These are phyloP conservation scores for Moringa oleifera DNA, from an alignment of 345 rosid species.

Conservation along the genomic window DNA sequence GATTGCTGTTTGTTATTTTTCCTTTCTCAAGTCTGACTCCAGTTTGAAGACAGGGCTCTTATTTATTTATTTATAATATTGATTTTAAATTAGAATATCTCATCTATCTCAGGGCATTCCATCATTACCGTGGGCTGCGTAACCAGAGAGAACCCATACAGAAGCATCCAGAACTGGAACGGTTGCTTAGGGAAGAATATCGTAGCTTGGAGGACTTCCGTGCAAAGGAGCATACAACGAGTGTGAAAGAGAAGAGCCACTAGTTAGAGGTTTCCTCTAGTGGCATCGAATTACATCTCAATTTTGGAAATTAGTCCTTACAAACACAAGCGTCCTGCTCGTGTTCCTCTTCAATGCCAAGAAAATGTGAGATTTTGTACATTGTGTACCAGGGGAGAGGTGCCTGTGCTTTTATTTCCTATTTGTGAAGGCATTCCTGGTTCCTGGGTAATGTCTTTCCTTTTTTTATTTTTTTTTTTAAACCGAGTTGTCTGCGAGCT, in stretches of 20 bases:
- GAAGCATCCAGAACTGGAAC: conserved; percentile 78
- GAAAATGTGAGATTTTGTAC: conserved; percentile 19
- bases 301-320: conserved; percentile 31
- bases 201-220: conserved; percentile 70
- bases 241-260: conserved; percentile 31
- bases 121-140: conserved; percentile 58
- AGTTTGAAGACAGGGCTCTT: neutral
- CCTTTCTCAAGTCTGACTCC: no score
- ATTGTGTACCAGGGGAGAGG: conserved; percentile 17
- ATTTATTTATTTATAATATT: no score
- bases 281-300: conserved; percentile 12
- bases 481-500: conserved; percentile 16
- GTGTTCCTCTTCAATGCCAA: conserved; percentile 9
- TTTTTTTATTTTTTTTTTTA: neutral
- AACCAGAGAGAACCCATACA: conserved; percentile 40
- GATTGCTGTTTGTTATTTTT: neutral
- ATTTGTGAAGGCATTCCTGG: conserved; percentile 11
- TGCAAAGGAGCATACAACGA: conserved; percentile 34
- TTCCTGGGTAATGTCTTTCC: neutral
- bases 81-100: neutral
- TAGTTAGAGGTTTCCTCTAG: conserved; percentile 11
- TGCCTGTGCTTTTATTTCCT: neutral
- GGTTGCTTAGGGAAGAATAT: conserved; percentile 63
- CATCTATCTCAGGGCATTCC: conserved; percentile 78
- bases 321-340: neutral